A percentile compares a stretch with the other conserved stretches of the same genome.
These are phyloP conservation scores for Pichia ethanolica DNA, from an alignment of 805 yeast species.

Conservation along the genomic window DNA sequence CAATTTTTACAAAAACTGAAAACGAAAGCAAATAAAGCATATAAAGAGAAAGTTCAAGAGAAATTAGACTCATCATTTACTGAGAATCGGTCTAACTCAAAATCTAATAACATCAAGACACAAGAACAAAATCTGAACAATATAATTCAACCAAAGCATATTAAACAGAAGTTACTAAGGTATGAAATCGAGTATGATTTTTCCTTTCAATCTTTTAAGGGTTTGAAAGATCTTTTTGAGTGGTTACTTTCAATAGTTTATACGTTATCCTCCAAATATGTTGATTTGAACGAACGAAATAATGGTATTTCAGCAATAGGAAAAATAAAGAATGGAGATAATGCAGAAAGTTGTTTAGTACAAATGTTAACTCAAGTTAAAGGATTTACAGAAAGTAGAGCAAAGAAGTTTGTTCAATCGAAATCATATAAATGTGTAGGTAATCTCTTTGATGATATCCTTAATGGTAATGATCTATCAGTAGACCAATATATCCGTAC, in stretches of 20 bases:
- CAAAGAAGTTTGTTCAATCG: slow-evolving; percentile 36
- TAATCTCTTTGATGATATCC: slow-evolving; percentile 2
- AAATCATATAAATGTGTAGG: slow-evolving; percentile 3
- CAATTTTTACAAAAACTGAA: slow-evolving; percentile 37
- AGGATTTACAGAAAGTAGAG: slow-evolving; percentile 45
- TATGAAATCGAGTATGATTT: slow-evolving; percentile 41
- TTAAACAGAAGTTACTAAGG: slow-evolving; percentile 35
- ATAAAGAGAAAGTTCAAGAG: slow-evolving; percentile 25
- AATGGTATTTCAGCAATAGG: slow-evolving; percentile 50
- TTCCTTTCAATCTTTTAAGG: slow-evolving; percentile 45
- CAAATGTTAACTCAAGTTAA: slow-evolving; percentile 51
- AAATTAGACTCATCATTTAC: background rate
- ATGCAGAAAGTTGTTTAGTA: slow-evolving; percentile 37
- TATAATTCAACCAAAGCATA: slow-evolving; percentile 22
- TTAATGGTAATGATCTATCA: slow-evolving; percentile 2
- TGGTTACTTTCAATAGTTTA: slow-evolving; percentile 55
- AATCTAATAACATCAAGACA: too few relatives aligned
- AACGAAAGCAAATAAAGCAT: slow-evolving; percentile 39
- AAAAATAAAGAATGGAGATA: slow-evolving; percentile 46
- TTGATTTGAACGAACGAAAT: slow-evolving; percentile 51
- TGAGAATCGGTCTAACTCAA: slow-evolving; percentile 7
- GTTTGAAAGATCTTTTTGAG: slow-evolving; percentile 36
- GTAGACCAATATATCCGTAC: slow-evolving; percentile 29
- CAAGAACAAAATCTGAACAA: slow-evolving; percentile 7
- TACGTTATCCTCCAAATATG: slow-evolving; percentile 43